phyloP scores from a whole-genome alignment of 1,284 basidiomycete genomes.

The Phenoliferia sp. region DNA sequence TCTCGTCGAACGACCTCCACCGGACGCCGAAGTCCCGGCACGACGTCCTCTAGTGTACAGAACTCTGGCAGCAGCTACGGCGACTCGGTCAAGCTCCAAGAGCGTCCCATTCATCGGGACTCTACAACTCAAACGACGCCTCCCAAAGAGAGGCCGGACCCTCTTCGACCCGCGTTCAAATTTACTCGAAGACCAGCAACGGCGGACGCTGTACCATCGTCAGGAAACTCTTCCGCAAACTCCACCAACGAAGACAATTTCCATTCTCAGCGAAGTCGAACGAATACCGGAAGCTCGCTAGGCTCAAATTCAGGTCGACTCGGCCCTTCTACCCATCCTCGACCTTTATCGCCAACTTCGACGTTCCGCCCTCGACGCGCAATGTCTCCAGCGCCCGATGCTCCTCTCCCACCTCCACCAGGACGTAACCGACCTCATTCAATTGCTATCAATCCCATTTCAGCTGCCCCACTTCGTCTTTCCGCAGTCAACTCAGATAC shows the following conservation, averaged over 20 bases:
- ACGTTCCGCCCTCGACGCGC: neutral
- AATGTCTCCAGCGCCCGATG: neutral
- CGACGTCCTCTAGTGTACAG: neutral
- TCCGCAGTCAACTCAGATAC: neutral
- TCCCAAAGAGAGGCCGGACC: neutral
- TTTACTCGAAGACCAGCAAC: neutral
- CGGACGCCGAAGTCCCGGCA: too few relatives aligned
- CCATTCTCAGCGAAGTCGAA: neutral
- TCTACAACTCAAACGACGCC: neutral
- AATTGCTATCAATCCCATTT: neutral
- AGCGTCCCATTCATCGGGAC: neutral
- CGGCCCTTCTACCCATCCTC: neutral
- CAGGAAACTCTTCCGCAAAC: neutral
- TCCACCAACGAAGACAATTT: neutral
- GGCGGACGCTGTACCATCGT: neutral
- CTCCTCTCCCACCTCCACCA: neutral
- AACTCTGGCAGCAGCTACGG: neutral
- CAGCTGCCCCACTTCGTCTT: neutral
- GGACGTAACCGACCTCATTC: neutral
- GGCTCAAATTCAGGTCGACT: neutral
- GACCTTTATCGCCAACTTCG: neutral
- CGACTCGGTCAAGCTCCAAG: neutral
- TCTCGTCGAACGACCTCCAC: too few relatives aligned
- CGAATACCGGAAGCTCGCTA: neutral
- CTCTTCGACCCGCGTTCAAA: neutral